Percentiles rank a stretch among this genome's conserved stretches.
These are phyloP conservation scores for Botrytis hyacinthi DNA, from an alignment of 2,329 filamentous ascomycete genomes.

Conservation along the genomic window DNA sequence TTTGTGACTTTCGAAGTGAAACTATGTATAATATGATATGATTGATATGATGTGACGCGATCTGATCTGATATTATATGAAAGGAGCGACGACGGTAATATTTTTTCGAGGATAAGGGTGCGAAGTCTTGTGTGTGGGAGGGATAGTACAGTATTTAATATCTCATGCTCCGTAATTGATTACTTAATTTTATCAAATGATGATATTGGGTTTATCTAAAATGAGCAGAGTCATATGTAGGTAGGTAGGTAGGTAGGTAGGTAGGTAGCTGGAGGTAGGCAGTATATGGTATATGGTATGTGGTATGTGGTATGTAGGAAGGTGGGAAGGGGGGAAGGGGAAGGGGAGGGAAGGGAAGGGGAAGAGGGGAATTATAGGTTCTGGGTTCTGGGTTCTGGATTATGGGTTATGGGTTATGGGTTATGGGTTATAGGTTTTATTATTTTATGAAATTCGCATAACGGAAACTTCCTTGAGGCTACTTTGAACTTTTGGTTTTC, in stretches of 20 bases:
- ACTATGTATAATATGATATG: neutral
- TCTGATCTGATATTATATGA: neutral
- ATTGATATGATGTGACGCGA: neutral
- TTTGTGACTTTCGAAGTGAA: neutral
- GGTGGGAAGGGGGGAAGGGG: neutral
- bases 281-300: neutral
- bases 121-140: neutral
- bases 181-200: neutral
- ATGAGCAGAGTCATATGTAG: neutral
- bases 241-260: no score
- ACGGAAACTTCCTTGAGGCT: slow-evolving; percentile 1
- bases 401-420: neutral
- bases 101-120: neutral
- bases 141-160: neutral
- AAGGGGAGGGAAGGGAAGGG: neutral
- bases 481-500: neutral
- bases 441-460: neutral
- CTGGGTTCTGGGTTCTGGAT: neutral
- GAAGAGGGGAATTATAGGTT: neutral
- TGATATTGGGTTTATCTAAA: neutral
- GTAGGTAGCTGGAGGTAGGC: neutral
- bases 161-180: neutral
- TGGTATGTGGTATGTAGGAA: no score
- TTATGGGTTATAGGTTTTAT: neutral
- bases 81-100: neutral